phyloP scores from a whole-genome alignment of 352 stramenopile genomes.

The Blastocystis sp. region DNA sequence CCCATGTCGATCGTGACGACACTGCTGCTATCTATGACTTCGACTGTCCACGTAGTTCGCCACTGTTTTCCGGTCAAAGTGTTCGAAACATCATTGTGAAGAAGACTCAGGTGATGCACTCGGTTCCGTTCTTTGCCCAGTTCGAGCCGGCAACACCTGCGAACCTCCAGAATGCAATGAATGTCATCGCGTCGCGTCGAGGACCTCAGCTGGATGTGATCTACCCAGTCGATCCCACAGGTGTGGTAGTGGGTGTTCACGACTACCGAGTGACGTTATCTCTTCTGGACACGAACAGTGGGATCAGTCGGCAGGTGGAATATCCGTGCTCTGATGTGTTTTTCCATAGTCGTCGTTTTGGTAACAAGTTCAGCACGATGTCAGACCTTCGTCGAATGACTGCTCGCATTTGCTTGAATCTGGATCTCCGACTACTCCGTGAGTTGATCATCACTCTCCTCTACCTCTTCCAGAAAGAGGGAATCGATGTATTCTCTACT shows the following conservation, averaged over 20 bases:
- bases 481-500: background rate
- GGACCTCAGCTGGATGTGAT: background rate
- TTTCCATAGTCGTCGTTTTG: slow-evolving; percentile 48
- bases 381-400: slow-evolving; percentile 42
- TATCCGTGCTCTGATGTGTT: slow-evolving; percentile 25
- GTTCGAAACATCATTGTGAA: slow-evolving; percentile 41
- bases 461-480: slow-evolving; percentile 57
- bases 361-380: slow-evolving; percentile 40
- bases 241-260: slow-evolving; percentile 10
- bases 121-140: slow-evolving; percentile 53
- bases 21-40: slow-evolving; percentile 39
- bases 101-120: slow-evolving; percentile 60
- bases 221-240: slow-evolving; percentile 39
- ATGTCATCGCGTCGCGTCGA: slow-evolving; percentile 37
- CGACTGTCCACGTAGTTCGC: slow-evolving; percentile 20
- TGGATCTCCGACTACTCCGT: slow-evolving; percentile 46
- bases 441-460: slow-evolving; percentile 57
- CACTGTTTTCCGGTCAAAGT: slow-evolving; percentile 33
- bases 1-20: background rate
- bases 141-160: slow-evolving; percentile 1
- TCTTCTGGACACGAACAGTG: slow-evolving; percentile 52
- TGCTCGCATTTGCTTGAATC: slow-evolving; percentile 53
- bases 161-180: slow-evolving; percentile 5
- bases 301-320: slow-evolving; percentile 22
- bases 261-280: background rate